Conservation (phyloP, 768 basidiomycete genomes). For the Ramaria sp. region DNA sequence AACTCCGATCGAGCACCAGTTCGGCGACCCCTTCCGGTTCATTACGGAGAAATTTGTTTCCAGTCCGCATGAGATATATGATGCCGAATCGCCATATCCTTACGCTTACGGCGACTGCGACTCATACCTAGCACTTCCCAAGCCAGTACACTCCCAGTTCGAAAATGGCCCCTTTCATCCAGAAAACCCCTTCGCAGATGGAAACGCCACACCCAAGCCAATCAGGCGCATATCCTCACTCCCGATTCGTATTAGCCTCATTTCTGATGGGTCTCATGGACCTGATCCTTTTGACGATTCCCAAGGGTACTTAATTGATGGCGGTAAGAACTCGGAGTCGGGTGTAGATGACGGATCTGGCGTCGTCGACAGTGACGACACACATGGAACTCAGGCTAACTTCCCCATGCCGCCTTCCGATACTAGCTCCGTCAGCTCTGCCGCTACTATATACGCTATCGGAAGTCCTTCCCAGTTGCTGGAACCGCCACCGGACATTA, state of each 20-base stretch:
- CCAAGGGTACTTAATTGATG: background rate
- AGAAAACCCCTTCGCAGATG: constrained; percentile 7
- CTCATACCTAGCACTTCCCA: constrained; percentile 1
- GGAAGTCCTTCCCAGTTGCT: background rate
- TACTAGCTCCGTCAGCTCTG: background rate
- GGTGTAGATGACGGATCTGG: background rate
- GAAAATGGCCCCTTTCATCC: background rate
- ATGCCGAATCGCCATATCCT: background rate
- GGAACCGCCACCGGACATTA: background rate
- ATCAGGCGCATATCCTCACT: background rate
- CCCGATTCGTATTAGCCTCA: constrained; percentile 6
- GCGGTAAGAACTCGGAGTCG: background rate
- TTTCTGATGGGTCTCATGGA: background rate
- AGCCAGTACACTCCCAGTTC: constrained; percentile 3
- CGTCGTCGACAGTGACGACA: background rate
- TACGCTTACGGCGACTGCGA: background rate
- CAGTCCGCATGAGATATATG: background rate
- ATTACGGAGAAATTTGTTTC: background rate
- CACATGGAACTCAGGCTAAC: background rate
- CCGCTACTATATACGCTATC: background rate
- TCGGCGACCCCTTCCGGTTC: background rate
- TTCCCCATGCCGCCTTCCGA: constrained; percentile 7
- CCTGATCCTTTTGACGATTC: constrained; percentile 6
- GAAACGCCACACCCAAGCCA: background rate
- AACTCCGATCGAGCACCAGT: constrained; percentile 1